Conservation (phyloP, 345 rosid genomes). For the Euclidium syriacum region DNA sequence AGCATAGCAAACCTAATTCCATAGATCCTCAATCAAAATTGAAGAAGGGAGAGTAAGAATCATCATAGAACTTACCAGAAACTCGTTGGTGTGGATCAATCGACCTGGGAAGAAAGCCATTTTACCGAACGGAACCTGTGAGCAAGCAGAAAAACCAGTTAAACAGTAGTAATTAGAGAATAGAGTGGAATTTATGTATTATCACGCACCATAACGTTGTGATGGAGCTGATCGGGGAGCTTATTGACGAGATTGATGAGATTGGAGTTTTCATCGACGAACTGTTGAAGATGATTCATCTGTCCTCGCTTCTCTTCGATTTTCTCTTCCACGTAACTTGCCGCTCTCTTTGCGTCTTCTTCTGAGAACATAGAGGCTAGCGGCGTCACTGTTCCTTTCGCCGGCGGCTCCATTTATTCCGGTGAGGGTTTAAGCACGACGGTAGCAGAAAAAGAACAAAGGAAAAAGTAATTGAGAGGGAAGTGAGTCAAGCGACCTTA, state of each 20-base stretch:
- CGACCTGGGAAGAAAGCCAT: slow-evolving; percentile 85
- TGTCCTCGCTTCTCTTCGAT: slow-evolving; percentile 55
- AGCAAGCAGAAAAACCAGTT: background rate
- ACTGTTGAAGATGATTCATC: slow-evolving; percentile 44
- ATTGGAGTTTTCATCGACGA: slow-evolving; percentile 55
- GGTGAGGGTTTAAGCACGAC: slow-evolving; percentile 20
- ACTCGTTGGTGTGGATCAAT: slow-evolving; percentile 83
- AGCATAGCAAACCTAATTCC: background rate
- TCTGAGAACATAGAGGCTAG: slow-evolving; percentile 59
- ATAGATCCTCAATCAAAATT: background rate
- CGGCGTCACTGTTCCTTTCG: slow-evolving; percentile 62
- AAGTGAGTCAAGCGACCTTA: background rate
- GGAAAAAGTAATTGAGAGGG: slow-evolving; percentile 14
- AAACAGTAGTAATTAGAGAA: background rate
- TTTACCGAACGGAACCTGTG: slow-evolving; percentile 82
- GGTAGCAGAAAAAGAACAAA: background rate
- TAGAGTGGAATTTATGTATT: background rate
- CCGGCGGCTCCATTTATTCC: slow-evolving; percentile 33
- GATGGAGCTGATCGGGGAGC: slow-evolving; percentile 81
- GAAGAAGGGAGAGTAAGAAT: background rate
- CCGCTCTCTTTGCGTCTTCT: slow-evolving; percentile 62
- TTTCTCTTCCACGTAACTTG: slow-evolving; percentile 56
- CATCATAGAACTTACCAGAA: slow-evolving; percentile 42
- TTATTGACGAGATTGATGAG: slow-evolving; percentile 57
- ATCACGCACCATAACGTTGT: slow-evolving; percentile 60